Percentiles rank a stretch among this genome's conserved stretches.
These are phyloP conservation scores for Botrytis squamosa DNA, from an alignment of 2,329 filamentous ascomycete species.

Conservation along the genomic window DNA sequence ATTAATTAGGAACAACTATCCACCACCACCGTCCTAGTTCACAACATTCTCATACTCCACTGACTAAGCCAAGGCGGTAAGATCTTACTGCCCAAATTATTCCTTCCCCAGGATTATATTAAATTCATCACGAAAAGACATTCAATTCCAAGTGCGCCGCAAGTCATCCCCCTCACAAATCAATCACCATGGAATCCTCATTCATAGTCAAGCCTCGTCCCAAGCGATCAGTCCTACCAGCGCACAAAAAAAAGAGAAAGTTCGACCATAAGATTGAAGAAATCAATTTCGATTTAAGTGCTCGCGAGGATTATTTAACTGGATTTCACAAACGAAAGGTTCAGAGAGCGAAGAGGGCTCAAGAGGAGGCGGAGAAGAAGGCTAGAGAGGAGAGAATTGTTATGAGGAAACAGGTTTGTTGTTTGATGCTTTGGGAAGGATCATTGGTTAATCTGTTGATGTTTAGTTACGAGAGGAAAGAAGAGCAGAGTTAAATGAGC, in stretches of 20 bases:
- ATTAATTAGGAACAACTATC: not conserved
- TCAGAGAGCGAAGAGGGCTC: constrained; percentile 78
- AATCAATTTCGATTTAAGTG: constrained; percentile 78
- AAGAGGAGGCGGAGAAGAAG: constrained; percentile 74
- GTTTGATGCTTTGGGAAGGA: not conserved
- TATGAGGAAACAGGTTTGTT: constrained; percentile 70
- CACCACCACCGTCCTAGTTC: not conserved
- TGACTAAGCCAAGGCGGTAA: constrained; percentile 10
- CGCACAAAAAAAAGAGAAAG: constrained; percentile 67
- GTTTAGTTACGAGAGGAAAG: constrained; percentile 77
- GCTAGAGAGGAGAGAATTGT: constrained; percentile 74
- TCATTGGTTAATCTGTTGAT: constrained; percentile 22
- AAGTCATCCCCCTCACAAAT: constrained; percentile 11
- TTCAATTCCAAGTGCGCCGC: constrained; percentile 8
- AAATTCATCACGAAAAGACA: constrained; percentile 3
- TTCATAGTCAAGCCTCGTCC: constrained; percentile 59
- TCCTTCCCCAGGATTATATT: constrained; percentile 17
- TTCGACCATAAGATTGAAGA: constrained; percentile 61
- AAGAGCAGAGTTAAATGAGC: constrained; percentile 75
- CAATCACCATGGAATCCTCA: constrained; percentile 27
- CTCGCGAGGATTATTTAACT: constrained; percentile 83
- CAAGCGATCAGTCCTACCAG: constrained; percentile 57
- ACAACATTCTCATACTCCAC: not conserved
- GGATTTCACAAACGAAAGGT: constrained; percentile 97
- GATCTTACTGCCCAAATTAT: constrained; percentile 18